Evolutionary conservation across 805 yeast species (phyloP), one percentile per base, ranked within the genome.

Genomic region (Wickerhamiella azymoides): DNA sequence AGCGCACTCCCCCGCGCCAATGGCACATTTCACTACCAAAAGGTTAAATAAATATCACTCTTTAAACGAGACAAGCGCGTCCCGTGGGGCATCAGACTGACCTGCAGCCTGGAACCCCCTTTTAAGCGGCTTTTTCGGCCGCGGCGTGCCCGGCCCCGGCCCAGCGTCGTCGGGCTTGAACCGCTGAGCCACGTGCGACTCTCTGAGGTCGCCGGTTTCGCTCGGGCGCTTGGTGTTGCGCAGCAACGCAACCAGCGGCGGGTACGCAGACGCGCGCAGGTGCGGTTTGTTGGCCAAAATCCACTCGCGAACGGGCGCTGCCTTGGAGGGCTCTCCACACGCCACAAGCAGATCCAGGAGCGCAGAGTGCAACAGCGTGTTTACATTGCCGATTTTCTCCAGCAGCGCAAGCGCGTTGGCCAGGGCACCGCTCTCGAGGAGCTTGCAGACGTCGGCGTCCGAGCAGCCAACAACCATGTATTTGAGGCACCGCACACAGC

Each of bases 291-390:
- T 37, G 5, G 10, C 32, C 5, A 17, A 6, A 8, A 44, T 27
- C 47, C 47, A 44, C 13, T 44, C 14, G 10, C 47, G 25, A 3
- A 44, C 25, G 14, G 27, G 13, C 18, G 28, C 30, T 6, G 33
- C 33, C 14, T 11, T 24, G 19, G 17, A 10, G 17, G 13, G 21
- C 39, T 3, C 26, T 1, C 19, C 26, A 18, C 24, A 44, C 19
- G 27, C 28, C 27, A 35, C 47, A 43, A 62, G 49, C 33, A 88
- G 66, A 57, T 82, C 86, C 39, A 85, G 66, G 51, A 89, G 73
- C 5, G 88, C 73, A 0, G 96, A 85, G 55, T 77, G 81, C 2
- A 81, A 71, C 49, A 86, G 62, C 56, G 79, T 81, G 57, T 82
- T 77, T 33, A 63, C 62, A 26, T 66, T 62, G 6, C 70, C 65